Base-by-base conservation (phyloP, 148 eudicot species). In the Camellia granthamiana region DNA sequence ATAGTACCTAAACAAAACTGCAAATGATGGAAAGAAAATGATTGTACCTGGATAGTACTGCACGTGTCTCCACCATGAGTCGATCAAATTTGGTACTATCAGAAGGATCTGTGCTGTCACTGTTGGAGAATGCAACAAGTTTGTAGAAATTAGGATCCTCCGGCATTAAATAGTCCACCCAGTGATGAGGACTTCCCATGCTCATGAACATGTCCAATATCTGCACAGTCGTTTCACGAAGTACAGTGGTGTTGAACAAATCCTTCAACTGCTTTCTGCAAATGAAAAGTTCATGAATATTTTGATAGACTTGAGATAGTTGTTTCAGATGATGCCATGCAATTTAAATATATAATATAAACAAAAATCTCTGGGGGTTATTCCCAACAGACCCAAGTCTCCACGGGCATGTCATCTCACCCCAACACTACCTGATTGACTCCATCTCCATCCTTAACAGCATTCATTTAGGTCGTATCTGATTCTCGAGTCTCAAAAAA, bases 181-280 rank as follows among this genome's bases (percentile, higher is more conserved):
- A 96, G 43, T 87, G 89, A 89, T 77, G 81, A 82, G 97, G 95
- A 80, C 85, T 90, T 66, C 91, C 91, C 85, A 56, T 91, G 89
- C 90, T 90, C 98, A 90, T 91, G 76, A 96, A 91, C 71, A 85
- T 81, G 58, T 92, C 92, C 84, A 96, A 77, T 81, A 93, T 90
- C 82, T 89, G 91, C 79, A 87, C 81, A 55, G 91, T 85, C 54
- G 94, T 92, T 67, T 90, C 97, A 64, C 88, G 90, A 77, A 96
- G 93, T 72, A 83, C 79, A 59, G 85, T 71, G 38, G 85, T 64
- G 81, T 85, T 75, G 81, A 96, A 90, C 74, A 85, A 52, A 77
- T 96, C 99, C 84, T 84, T 92, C 74, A 96, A 90, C 83, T 91
- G 94, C 82, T 93, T 96, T 75, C 98, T 93, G 95, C 91, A 88